Evolutionary conservation across 805 yeast species (phyloP), one percentile per base, ranked within the genome.

Genomic region (Pichia pseudocactophila): DNA sequence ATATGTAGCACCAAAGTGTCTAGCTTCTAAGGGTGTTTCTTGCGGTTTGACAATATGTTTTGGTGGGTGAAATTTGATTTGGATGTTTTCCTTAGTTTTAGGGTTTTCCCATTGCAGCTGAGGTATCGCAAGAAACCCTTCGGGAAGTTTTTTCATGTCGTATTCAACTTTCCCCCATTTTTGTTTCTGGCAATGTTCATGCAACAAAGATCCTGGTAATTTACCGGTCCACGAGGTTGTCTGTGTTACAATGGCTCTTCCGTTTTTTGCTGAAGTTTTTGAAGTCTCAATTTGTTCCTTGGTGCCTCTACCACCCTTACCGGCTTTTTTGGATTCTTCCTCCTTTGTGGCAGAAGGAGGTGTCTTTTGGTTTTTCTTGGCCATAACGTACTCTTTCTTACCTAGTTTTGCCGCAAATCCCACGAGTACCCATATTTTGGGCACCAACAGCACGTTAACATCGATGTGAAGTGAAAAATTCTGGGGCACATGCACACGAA

Each of bases 161-260:
- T 86, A 85, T 18, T 73, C 79, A 3, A 86, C 94, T 50, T 80
- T 81, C 45, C 80, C 82, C 98, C 98, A 90, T 61, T 87, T 86
- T 45, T 74, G 78, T 57, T 81, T 83, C 58, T 86, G 96, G 48
- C 92, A 83, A 49, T 79, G 81, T 55, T 90, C 98, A 54, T 86
- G 86, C 4, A 90, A 70, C 15, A 90, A 62, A 0, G 92, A 79
- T 2, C 84, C 87, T 0, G 98, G 97, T 13, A 90, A 67, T 54
- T 90, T 90, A 1, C 98, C 98, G 0, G 96, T 88, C 96, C 96
- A 88, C 25, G 90, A 86, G 36, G 79, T 65, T 30, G 82, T 73
- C 13, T 82, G 80, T 0, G 83, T 72, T 0, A 79, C 82, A n/a
- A 70, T 62, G 25, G 73, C 58, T 50, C 78, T 56, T 2, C 57